These are phyloP conservation scores for Hanseniaspora taiwanica DNA, from an alignment of 805 yeast genomes.

Conservation along the genomic window DNA sequence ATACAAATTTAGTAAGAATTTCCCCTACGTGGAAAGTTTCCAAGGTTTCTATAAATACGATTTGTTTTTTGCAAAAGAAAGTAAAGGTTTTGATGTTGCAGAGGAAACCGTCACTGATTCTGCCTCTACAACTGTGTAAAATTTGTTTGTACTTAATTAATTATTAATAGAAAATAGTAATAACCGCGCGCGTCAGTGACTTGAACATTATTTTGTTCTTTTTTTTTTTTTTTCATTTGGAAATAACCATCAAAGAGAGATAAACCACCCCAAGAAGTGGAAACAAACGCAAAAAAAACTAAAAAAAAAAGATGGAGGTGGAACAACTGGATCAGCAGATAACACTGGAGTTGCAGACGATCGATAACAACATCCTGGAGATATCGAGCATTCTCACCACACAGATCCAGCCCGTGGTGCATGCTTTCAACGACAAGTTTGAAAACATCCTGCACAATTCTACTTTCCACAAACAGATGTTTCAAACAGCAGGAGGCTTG, in stretches of 20 bases:
- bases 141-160: not conserved
- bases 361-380: conserved; percentile 58
- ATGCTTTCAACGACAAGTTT: conserved; percentile 44
- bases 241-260: no score
- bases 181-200: no score
- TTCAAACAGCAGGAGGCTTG: conserved; percentile 63
- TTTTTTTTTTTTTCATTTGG: no score
- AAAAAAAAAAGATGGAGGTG: conserved; percentile 11
- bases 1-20: not conserved
- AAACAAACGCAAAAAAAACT: no score
- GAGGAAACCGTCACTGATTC: not conserved
- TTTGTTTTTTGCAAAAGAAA: not conserved
- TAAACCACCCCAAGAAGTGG: no score
- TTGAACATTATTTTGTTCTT: no score
- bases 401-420: conserved; percentile 52
- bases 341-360: conserved; percentile 61
- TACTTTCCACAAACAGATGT: conserved; percentile 64
- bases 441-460: conserved; percentile 52
- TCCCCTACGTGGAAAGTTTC: conserved; percentile 1
- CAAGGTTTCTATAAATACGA: conserved; percentile 1
- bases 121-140: not conserved
- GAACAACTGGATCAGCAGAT: conserved; percentile 71
- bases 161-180: no score
- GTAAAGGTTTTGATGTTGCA: not conserved
- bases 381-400: conserved; percentile 59